phyloP scores from a whole-genome alignment of 371 early-diverging fungal species.

The Apophysomyces variabilis region DNA sequence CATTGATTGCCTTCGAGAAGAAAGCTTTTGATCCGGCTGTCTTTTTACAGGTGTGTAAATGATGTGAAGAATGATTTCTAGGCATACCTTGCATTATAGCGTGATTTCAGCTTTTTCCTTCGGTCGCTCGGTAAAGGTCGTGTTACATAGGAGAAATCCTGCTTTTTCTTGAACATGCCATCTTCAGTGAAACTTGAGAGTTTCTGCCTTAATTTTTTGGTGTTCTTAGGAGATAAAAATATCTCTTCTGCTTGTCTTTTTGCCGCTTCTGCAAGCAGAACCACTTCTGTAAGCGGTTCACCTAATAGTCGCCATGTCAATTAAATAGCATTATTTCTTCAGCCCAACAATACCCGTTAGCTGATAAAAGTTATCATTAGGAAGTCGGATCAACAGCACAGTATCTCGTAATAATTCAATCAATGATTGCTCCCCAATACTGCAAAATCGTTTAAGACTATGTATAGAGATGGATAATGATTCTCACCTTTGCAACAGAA shows the following conservation, averaged over 20 bases:
- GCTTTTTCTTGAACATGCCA: too few relatives aligned
- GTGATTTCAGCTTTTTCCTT: not conserved
- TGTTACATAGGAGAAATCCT: too few relatives aligned
- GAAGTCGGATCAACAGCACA: not conserved
- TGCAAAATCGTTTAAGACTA: not conserved
- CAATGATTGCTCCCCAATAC: not conserved
- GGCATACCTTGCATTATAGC: not conserved
- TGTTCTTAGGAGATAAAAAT: not conserved
- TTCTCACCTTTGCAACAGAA: constrained; percentile 3
- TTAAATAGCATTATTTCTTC: not conserved
- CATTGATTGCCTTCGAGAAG: not conserved
- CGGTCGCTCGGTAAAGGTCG: not conserved
- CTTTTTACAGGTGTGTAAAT: not conserved
- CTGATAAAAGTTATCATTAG: not conserved
- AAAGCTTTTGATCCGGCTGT: not conserved
- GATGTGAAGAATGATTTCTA: not conserved
- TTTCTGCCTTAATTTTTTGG: not conserved
- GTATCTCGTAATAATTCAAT: constrained; percentile 4
- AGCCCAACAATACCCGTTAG: not conserved
- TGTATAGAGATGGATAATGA: not conserved
- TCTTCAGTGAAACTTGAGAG: not conserved
- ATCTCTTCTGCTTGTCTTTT: not conserved
- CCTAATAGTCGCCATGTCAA: not conserved
- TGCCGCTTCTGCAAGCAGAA: not conserved
- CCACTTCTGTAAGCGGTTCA: not conserved